These are phyloP conservation scores for Spinellus fusiger DNA, from an alignment of 192 early-diverging fungal species.

Conservation along the genomic window DNA sequence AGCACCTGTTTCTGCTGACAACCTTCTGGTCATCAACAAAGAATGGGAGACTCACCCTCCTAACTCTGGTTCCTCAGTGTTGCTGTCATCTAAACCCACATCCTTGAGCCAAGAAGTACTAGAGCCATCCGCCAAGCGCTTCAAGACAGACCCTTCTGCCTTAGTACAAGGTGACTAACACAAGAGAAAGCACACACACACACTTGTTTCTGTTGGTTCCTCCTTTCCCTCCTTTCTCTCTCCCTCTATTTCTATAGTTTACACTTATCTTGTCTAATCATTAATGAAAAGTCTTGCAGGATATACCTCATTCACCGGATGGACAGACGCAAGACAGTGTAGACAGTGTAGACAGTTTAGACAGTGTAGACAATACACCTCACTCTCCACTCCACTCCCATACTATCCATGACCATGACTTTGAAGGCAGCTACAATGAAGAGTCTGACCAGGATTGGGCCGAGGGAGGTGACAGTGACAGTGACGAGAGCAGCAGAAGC, in stretches of 20 bases:
- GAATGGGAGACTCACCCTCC: neutral
- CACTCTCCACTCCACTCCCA: neutral
- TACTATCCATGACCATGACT: conserved; percentile 12
- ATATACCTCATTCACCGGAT: too few relatives aligned
- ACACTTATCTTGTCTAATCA: too few relatives aligned
- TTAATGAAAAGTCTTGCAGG: too few relatives aligned
- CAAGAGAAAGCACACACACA: neutral
- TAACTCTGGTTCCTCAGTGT: neutral
- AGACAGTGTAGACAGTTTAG: neutral
- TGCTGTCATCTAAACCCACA: too few relatives aligned
- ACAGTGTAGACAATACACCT: neutral
- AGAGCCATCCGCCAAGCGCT: too few relatives aligned
- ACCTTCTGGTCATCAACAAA: neutral
- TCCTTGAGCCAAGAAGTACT: too few relatives aligned
- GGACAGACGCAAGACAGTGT: too few relatives aligned
- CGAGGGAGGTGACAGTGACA: conserved; percentile 5
- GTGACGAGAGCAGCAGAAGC: conserved; percentile 1
- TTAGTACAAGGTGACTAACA: neutral
- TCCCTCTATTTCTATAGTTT: too few relatives aligned
- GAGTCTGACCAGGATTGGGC: conserved; percentile 32
- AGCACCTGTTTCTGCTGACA: neutral
- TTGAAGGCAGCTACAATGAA: conserved; percentile 31
- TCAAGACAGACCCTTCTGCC: neutral
- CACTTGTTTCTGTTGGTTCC: neutral
- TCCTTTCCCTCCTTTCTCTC: neutral